Evolutionary conservation across 2,329 filamentous ascomycete genomes (phyloP).

Genomic region (Aspergillus brasiliensis): DNA sequence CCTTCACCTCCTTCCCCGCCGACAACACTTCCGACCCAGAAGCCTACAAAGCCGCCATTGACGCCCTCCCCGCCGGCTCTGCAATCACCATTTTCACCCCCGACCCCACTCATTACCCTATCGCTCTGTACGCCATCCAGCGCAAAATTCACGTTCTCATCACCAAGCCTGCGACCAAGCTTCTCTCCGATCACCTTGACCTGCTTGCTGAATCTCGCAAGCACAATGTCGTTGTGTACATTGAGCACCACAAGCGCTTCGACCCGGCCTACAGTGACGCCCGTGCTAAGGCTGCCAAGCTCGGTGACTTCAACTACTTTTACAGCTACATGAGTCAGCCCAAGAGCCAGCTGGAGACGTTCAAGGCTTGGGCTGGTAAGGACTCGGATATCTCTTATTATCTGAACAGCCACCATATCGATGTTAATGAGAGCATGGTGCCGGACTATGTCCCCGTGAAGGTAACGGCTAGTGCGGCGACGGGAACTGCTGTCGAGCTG

Average conservation of each 20-base stretch:
- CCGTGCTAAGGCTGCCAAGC: constrained; percentile 69
- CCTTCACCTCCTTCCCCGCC: constrained; percentile 79
- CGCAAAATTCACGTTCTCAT: constrained; percentile 79
- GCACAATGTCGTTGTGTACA: constrained; percentile 16
- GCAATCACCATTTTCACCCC: constrained; percentile 37
- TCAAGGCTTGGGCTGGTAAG: constrained; percentile 89
- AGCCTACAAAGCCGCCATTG: constrained; percentile 18
- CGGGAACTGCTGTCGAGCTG: constrained; percentile 74
- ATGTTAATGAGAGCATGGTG: constrained; percentile 91
- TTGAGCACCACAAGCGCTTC: constrained; percentile 83
- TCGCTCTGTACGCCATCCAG: constrained; percentile 84
- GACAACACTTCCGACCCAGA: constrained; percentile 58
- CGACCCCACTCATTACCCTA: constrained; percentile 52
- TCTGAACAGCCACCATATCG: constrained; percentile 91
- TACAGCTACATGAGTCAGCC: constrained; percentile 96
- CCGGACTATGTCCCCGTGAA: constrained; percentile 75
- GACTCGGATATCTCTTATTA: constrained; percentile 96
- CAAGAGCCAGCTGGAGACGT: constrained; percentile 88
- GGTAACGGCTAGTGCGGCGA: constrained; percentile 77
- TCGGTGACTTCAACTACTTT: constrained; percentile 98
- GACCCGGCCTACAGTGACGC: constrained; percentile 93
- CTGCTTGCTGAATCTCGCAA: constrained; percentile 12
- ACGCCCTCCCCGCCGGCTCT: constrained; percentile 16
- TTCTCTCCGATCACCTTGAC: constrained; percentile 13
- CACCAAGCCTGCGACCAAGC: constrained; percentile 17